Evolutionary conservation across 176 grass and related monocot species (phyloP).

Genomic region (sorghum (Sorghum bicolor)): Sorghum_bicolor_NCBIv3 NC_012870.2:69132501-69133000

Average conservation of each 20-base stretch:
- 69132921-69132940: neutral
- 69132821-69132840: constrained; percentile 79
- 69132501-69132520: neutral
- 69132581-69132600: constrained; percentile 74
- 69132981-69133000: neutral
- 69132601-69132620: constrained; percentile 64
- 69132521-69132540: neutral
- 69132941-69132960: constrained; percentile 5
- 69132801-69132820: constrained; percentile 66
- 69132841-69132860: constrained; percentile 59
- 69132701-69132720: constrained; percentile 20
- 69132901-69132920: constrained; percentile 11
- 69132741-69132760: neutral
- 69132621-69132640: constrained; percentile 39
- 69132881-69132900: neutral
- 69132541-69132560: neutral
- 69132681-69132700: constrained; percentile 49
- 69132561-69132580: constrained; percentile 15
- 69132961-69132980: neutral
- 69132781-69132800: constrained; percentile 60
- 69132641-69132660: constrained; percentile 70
- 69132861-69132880: constrained; percentile 36
- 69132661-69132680: constrained; percentile 65
- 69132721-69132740: constrained; percentile 13
- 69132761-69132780: constrained; percentile 61